Evolutionary conservation across 2,329 filamentous ascomycete genomes (phyloP), one percentile per base, ranked within the genome.

Genomic region (Aspergillus pseudonomiae): DNA sequence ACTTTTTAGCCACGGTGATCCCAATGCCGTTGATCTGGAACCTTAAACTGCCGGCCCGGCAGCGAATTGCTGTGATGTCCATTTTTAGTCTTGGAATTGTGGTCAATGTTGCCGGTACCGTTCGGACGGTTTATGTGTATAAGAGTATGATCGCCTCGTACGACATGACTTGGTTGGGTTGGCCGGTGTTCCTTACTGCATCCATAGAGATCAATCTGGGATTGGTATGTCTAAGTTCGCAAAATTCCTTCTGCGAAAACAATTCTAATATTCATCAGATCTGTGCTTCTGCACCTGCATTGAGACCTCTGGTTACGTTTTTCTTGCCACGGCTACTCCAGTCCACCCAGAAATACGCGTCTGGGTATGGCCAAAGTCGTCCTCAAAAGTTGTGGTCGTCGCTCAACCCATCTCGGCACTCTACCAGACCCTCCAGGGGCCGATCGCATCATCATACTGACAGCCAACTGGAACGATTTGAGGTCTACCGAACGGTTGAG

Each of bases 21-120:
- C 78, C 78, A 1, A 79, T 80, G 74, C 76, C 77, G 7, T 67
- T 79, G 48, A 77, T 80, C 56, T 80, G 77, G 78, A 76, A 73
- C 14, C 66, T 80, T 45, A 75, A 77, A 24, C 67, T 80, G 19
- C 73, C 76, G 11, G 63, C 69, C 39, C 73, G 73, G 9, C 77
- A 79, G 62, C 74, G 76, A 26, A 61, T 79, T 39, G 77, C 74
- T 7, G 73, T 79, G 14, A 78, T 77, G 14, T 73, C 73, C 14
- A 77, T 79, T 30, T 80, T 80, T n/a, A 71, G 69, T 3, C 60
- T 79, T 21, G 78, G 78, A 5, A 67, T 75, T 30, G 50, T 78
- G 21, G 76, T 78, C 48, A 76, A 77, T 34, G 68, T 77, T 7
- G 76, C 75, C 5, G 75, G 75, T 10, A 70, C 73, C 2, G 59